A percentile compares a stretch with the other conserved stretches of the same genome.
These are phyloP conservation scores for Penicillium sp. DNA, from an alignment of 2,329 filamentous ascomycete genomes.

Conservation along the genomic window DNA sequence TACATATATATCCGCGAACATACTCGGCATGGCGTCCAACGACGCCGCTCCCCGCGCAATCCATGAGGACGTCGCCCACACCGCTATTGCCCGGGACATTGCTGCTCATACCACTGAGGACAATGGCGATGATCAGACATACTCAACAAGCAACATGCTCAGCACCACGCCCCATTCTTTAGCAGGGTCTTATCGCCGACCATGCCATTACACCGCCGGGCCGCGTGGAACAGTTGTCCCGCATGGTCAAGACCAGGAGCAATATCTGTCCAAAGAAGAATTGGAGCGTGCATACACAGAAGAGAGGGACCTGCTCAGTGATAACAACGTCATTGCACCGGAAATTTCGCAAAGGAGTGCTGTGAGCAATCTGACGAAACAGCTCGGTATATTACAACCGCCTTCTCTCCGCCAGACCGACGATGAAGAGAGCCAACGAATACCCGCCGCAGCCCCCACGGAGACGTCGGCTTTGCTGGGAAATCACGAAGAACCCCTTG, in stretches of 20 bases:
- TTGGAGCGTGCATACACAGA: conserved; percentile 52
- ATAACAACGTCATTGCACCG: conserved; percentile 57
- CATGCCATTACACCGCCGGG: conserved; percentile 70
- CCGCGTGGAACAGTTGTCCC: conserved; percentile 67
- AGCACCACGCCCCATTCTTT: conserved; percentile 46
- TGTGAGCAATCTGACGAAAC: conserved; percentile 21
- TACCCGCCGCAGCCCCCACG: conserved; percentile 17
- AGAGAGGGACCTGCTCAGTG: conserved; percentile 55
- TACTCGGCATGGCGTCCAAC: conserved; percentile 27
- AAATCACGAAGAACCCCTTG: conserved; percentile 41
- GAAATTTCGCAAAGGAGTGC: conserved; percentile 37
- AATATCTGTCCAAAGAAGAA: conserved; percentile 48
- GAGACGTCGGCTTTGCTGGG: conserved; percentile 51
- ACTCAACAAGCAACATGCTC: conserved; percentile 36
- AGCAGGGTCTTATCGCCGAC: conserved; percentile 67
- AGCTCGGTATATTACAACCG: conserved; percentile 19
- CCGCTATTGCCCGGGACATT: conserved; percentile 62
- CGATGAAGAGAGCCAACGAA: conserved; percentile 1
- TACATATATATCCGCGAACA: conserved; percentile 16
- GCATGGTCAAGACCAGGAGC: conserved; percentile 37
- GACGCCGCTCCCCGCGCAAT: conserved; percentile 21
- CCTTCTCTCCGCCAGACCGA: not conserved
- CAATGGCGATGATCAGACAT: conserved; percentile 38
- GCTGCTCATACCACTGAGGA: conserved; percentile 53
- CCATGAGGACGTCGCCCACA: conserved; percentile 53